Base-by-base conservation (phyloP, 2,329 filamentous ascomycete genomes). In the Lomentospora prolificans region DNA sequence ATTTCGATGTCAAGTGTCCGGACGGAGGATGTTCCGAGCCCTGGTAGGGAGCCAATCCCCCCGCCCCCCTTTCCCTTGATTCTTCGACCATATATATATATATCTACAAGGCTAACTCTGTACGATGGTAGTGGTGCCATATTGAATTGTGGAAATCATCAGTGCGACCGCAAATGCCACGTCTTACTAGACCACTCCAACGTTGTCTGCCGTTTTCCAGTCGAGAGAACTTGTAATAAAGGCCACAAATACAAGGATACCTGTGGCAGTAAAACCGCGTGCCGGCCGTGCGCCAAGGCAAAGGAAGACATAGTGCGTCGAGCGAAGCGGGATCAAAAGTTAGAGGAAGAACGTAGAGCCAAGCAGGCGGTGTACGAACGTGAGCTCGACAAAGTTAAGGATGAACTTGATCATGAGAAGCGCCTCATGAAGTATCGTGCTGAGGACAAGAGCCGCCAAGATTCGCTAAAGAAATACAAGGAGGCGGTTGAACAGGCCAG, bases 1-100 rank as follows among this genome's bases (percentile, higher is more conserved):
- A 88, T 44, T 90, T 90, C 62, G 77, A 82, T 2, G 64, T 58
- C 0, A 66, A 77, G 17, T 86, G 80, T 39, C 86, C 86, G 0
- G 85, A 90, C 63, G 87, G 87, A 3, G 87, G 87, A 0, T 90
- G 87, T 59, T 70, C 70, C 0, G 72, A 81, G 51, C 73, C 72
- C 19, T 90, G 87, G 58, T 59, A 54, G 24, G 58, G n/a, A n/a
- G n/a, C n/a, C n/a, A n/a, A n/a, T n/a, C n/a, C n/a, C n/a, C n/a
- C n/a, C n/a, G n/a, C n/a, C n/a, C n/a, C n/a, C n/a, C n/a, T n/a
- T n/a, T n/a, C n/a, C n/a, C n/a, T n/a, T n/a, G n/a, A n/a, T n/a
- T n/a, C n/a, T n/a, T n/a, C n/a, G n/a, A n/a, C n/a, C n/a, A n/a
- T n/a, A n/a, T n/a, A n/a, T n/a, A n/a, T n/a, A n/a, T n/a, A n/a